phyloP scores from a whole-genome alignment of 2,329 filamentous ascomycete genomes.

The Blumeriella jaapii region DNA sequence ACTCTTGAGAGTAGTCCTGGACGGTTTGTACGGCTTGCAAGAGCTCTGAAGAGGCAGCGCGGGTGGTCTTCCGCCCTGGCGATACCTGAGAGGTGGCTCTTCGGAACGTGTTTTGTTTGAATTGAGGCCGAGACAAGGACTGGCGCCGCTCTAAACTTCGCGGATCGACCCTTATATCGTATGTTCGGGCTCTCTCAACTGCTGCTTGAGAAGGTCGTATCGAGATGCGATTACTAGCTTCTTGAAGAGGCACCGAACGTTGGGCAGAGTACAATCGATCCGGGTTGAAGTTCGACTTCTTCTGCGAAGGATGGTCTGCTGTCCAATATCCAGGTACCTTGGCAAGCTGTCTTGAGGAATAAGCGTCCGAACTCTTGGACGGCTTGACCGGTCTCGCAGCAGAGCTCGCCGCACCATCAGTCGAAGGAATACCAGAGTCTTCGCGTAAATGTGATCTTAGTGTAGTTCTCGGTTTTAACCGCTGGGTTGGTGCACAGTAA shows the following conservation, averaged over 20 bases:
- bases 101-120: slow-evolving; percentile 1
- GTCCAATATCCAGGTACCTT: slow-evolving; percentile 16
- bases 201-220: not conserved
- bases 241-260: slow-evolving; percentile 11
- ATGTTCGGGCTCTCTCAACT: slow-evolving; percentile 4
- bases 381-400: slow-evolving; percentile 5
- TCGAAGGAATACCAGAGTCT: slow-evolving; percentile 7
- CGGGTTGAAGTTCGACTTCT: slow-evolving; percentile 1
- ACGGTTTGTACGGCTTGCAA: slow-evolving; percentile 6
- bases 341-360: slow-evolving; percentile 18
- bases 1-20: slow-evolving; percentile 2
- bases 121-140: not conserved
- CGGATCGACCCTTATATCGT: slow-evolving; percentile 17
- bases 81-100: slow-evolving; percentile 1
- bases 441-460: not conserved
- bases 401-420: slow-evolving; percentile 16
- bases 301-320: slow-evolving; percentile 2
- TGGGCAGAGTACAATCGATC: slow-evolving; percentile 4
- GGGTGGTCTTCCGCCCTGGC: slow-evolving; percentile 1
- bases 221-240: slow-evolving; percentile 7
- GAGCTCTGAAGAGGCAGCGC: slow-evolving; percentile 4
- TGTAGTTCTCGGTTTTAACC: not conserved
- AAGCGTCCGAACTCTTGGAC: slow-evolving; percentile 5
- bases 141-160: slow-evolving; percentile 5
- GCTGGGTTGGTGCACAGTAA: not conserved